Evolutionary conservation across 2,329 filamentous ascomycete genomes (phyloP).

Genomic region (Neonectria magnoliae): DNA sequence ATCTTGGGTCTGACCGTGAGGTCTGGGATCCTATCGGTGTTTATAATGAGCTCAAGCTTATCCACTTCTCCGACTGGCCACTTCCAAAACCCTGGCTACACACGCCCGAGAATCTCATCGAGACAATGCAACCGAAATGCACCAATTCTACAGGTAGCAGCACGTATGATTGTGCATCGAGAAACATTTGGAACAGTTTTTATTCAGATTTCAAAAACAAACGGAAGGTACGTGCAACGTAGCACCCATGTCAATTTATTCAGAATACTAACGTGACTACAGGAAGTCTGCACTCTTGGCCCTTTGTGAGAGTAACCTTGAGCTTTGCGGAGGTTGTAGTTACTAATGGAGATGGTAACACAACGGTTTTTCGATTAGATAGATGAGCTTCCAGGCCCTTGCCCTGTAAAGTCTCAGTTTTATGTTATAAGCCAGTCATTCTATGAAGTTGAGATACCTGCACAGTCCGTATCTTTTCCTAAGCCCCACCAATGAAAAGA

Average conservation of each 20-base stretch:
- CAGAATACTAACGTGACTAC: not conserved
- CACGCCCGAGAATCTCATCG: slow-evolving; percentile 10
- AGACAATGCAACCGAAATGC: slow-evolving; percentile 34
- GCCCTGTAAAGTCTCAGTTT: no score
- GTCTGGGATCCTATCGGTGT: slow-evolving; percentile 65
- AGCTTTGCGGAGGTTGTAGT: not conserved
- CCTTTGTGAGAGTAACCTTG: not conserved
- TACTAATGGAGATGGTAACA: not conserved
- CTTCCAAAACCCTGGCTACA: slow-evolving; percentile 67
- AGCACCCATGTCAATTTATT: not conserved
- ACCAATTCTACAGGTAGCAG: slow-evolving; percentile 62
- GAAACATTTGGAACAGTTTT: slow-evolving; percentile 39
- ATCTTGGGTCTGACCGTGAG: slow-evolving; percentile 55
- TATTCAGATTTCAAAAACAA: slow-evolving; percentile 61
- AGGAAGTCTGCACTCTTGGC: not conserved
- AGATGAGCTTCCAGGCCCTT: no score
- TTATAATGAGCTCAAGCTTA: slow-evolving; percentile 69
- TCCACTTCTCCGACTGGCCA: slow-evolving; percentile 80
- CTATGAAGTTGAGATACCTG: no score
- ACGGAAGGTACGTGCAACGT: slow-evolving; percentile 16
- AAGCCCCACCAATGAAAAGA: no score
- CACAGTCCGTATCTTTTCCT: no score
- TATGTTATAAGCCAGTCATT: no score
- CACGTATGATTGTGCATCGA: slow-evolving; percentile 51
- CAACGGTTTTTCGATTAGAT: no score